Conservation (phyloP, 2,329 filamentous ascomycete genomes). For the Talaromyces islandicus region DNA sequence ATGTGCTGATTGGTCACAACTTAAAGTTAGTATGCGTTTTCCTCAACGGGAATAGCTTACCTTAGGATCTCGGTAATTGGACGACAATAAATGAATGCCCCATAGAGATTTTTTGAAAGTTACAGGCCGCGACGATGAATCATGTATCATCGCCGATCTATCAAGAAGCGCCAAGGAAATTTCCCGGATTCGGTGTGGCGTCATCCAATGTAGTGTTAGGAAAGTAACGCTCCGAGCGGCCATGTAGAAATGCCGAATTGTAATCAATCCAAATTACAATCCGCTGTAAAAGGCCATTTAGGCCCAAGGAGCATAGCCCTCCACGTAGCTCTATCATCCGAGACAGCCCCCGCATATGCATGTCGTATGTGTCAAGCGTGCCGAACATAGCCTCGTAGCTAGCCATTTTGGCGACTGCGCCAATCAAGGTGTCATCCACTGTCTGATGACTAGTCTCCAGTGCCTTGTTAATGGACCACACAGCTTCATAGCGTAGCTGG, state of each 20-base stretch:
- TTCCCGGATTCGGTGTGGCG: slow-evolving; percentile 23
- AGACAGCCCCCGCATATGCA: slow-evolving; percentile 44
- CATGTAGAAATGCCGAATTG: slow-evolving; percentile 34
- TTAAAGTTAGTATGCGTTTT: no score
- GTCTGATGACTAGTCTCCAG: slow-evolving; percentile 16
- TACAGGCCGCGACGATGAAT: no score
- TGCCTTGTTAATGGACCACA: slow-evolving; percentile 38
- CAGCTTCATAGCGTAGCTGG: slow-evolving; percentile 40
- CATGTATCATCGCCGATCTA: no score
- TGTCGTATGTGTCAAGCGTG: slow-evolving; percentile 34
- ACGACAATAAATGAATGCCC: no score
- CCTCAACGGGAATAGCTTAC: no score
- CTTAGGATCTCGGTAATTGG: no score
- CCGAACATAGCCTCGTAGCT: slow-evolving; percentile 50
- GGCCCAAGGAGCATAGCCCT: slow-evolving; percentile 37
- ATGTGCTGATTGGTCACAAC: no score
- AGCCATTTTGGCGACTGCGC: slow-evolving; percentile 48
- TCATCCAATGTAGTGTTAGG: slow-evolving; percentile 19
- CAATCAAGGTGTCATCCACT: slow-evolving; percentile 40
- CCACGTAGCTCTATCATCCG: slow-evolving; percentile 41
- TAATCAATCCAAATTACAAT: slow-evolving; percentile 47
- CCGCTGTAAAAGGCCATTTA: slow-evolving; percentile 42
- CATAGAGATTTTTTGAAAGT: no score
- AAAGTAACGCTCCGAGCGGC: slow-evolving; percentile 25
- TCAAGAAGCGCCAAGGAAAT: slow-evolving; percentile 21